Evolutionary conservation across 2,329 filamentous ascomycete genomes (phyloP).

Genomic region (Cytospora mali): DNA sequence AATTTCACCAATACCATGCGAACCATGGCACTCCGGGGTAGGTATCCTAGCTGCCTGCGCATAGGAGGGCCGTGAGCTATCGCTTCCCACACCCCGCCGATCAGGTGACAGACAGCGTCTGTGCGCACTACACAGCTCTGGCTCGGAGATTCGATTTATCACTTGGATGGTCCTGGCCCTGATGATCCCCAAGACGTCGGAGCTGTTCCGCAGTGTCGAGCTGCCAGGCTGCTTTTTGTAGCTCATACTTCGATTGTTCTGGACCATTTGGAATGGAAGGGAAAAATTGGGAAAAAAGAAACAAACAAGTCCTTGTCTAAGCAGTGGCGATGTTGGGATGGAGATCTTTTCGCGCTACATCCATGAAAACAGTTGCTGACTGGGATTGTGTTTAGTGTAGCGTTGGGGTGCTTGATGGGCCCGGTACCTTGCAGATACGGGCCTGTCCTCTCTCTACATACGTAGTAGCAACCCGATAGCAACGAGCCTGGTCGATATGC

Average conservation of each 20-base stretch:
- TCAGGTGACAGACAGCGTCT: conserved; percentile 19
- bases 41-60: too few species aligned
- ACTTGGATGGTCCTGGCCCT: conserved; percentile 13
- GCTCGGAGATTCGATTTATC: not conserved
- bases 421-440: conserved; percentile 1
- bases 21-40: too few species aligned
- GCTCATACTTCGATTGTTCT: too few species aligned
- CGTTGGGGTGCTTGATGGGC: not conserved
- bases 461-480: not conserved
- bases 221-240: too few species aligned
- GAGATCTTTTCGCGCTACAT: not conserved
- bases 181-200: not conserved
- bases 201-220: too few species aligned
- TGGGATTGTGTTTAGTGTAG: not conserved
- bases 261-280: too few species aligned
- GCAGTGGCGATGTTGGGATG: not conserved
- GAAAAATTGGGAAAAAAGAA: too few species aligned
- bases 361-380: not conserved
- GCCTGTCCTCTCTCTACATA: not conserved
- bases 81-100: not conserved
- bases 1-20: too few species aligned
- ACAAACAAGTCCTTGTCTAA: not conserved
- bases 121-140: conserved; percentile 11
- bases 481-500: not conserved
- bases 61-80: not conserved